A percentile compares a stretch with the other conserved stretches of the same genome.
Conservation (phyloP, 768 basidiomycete species). For the Lentinula edodes region DNA sequence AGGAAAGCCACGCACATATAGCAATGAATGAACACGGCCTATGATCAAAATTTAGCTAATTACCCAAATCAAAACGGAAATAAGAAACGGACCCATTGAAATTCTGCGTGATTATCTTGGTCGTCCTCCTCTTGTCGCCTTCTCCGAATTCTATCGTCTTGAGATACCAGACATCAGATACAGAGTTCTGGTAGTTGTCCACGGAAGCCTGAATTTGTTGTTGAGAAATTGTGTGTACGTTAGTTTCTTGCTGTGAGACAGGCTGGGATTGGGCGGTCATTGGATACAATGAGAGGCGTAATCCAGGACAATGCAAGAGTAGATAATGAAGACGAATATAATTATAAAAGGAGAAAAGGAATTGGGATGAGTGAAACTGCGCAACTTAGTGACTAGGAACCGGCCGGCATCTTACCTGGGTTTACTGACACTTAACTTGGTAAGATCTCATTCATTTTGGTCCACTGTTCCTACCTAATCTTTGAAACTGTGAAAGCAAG, state of each 20-base stretch:
- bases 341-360: too few species aligned
- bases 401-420: too few species aligned
- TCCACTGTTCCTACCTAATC: too few species aligned
- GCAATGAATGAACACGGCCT: constrained; percentile 92
- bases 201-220: background rate
- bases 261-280: background rate
- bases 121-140: constrained; percentile 19
- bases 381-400: too few species aligned
- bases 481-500: too few species aligned
- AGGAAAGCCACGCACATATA: constrained; percentile 51
- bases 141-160: constrained; percentile 55
- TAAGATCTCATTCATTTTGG: too few species aligned
- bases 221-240: background rate
- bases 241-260: background rate
- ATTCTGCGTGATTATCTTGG: constrained; percentile 77
- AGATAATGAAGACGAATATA: background rate
- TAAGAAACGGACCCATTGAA: constrained; percentile 68
- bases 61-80: background rate
- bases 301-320: background rate
- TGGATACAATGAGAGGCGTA: background rate
- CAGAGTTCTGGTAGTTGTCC: constrained; percentile 28
- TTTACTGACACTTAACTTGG: too few species aligned
- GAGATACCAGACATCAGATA: constrained; percentile 72
- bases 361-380: too few species aligned
- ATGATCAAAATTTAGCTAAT: background rate